Evolutionary conservation across 1,284 basidiomycete genomes (phyloP).

Genomic region (Trametes polyzona): DNA sequence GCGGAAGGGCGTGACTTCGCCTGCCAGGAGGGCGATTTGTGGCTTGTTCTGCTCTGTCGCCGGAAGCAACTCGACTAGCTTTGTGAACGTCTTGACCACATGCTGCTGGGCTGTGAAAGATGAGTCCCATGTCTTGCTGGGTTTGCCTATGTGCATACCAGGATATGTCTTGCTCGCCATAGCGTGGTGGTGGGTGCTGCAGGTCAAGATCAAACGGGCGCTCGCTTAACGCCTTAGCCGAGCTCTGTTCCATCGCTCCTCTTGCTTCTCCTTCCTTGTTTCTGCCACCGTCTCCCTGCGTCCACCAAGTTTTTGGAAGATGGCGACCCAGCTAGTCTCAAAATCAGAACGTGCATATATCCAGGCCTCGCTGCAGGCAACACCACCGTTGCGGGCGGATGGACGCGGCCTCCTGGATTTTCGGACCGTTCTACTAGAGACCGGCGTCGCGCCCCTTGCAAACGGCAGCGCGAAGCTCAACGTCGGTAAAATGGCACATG

Average conservation of each 20-base stretch:
- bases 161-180: constrained; percentile 22
- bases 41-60: constrained; percentile 56
- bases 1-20: constrained; percentile 63
- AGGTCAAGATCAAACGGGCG: not conserved
- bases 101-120: constrained; percentile 46
- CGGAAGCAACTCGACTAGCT: constrained; percentile 53
- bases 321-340: constrained; percentile 49
- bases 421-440: constrained; percentile 70
- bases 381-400: constrained; percentile 64
- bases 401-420: constrained; percentile 68
- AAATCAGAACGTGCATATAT: constrained; percentile 80
- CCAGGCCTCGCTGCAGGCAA: constrained; percentile 58
- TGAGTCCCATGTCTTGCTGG: not conserved
- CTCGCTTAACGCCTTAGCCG: not conserved
- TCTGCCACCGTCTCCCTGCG: not conserved
- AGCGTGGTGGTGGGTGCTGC: not conserved
- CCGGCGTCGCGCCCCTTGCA: constrained; percentile 73
- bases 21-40: constrained; percentile 65
- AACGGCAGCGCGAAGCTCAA: constrained; percentile 78
- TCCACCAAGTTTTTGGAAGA: not conserved
- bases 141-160: not conserved
- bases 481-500: constrained; percentile 61
- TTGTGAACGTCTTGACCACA: constrained; percentile 52
- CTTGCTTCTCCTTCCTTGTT: not conserved
- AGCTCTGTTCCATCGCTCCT: not conserved